These are phyloP conservation scores for Phytophthora ramorum DNA, from an alignment of 352 stramenopile species.

Conservation along the genomic window DNA sequence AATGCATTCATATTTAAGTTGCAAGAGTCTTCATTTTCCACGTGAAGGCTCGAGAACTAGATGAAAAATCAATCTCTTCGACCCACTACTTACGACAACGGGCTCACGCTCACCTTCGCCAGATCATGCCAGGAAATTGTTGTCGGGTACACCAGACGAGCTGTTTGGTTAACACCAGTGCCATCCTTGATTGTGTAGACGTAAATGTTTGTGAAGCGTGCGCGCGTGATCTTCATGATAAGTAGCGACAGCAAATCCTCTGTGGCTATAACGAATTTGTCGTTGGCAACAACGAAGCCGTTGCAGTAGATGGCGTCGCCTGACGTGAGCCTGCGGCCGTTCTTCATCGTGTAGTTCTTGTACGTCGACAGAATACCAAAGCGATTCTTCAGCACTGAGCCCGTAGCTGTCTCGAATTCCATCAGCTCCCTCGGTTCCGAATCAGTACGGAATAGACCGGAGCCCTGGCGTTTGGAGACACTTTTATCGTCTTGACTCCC, in stretches of 20 bases:
- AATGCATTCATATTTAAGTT: conserved; percentile 24
- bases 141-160: conserved; percentile 51
- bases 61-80: background rate
- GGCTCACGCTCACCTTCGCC: conserved; percentile 39
- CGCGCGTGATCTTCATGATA: conserved; percentile 50
- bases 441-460: conserved; percentile 16
- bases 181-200: conserved; percentile 49
- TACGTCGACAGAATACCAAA: conserved; percentile 49
- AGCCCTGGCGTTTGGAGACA: conserved; percentile 9
- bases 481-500: conserved; percentile 9
- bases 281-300: conserved; percentile 61
- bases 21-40: conserved; percentile 1
- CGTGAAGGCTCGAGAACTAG: background rate
- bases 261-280: conserved; percentile 56
- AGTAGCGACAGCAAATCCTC: conserved; percentile 48
- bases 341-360: conserved; percentile 50
- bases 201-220: conserved; percentile 52
- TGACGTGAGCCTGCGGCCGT: conserved; percentile 25
- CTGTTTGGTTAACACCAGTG: conserved; percentile 43
- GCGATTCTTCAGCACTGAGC: conserved; percentile 38
- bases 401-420: conserved; percentile 44
- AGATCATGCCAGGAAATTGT: conserved; percentile 50
- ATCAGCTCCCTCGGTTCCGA: conserved; percentile 25
- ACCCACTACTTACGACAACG: conserved; percentile 22
- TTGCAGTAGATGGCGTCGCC: conserved; percentile 65